Base-by-base conservation (phyloP, 2,329 filamentous ascomycete genomes). In the Fusarium sp. region DNA sequence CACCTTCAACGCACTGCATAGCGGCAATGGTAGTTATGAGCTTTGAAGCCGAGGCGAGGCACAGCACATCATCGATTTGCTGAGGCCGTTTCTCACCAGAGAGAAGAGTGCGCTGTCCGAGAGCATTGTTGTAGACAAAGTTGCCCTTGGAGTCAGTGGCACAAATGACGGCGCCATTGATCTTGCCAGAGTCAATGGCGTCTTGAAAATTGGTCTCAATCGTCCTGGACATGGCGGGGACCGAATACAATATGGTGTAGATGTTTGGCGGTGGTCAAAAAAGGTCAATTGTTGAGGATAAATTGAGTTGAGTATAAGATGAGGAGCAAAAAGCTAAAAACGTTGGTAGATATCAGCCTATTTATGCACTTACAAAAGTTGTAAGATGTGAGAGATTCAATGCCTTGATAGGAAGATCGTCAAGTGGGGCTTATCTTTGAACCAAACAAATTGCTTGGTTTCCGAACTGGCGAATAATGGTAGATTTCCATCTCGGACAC, bases 1-100 rank as follows among this genome's bases (percentile, higher is more conserved):
- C 83, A 7, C 80, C 76, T 32, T 87, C 84, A 2, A 87, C 82
- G 41, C 81, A 79, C 54, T 85, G 82, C n/a, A 88, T 67, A 1
- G 79, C 78, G 3, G 83, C 80, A 47, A 88, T 78, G 2, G 79
- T 78, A 3, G 84, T 79, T 49, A 85, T 59, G 3, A 88, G 71
- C 57, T 81, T 81, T 25, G 74, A 77, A 3, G 71, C 74, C 4
- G 76, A 79, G 3, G 75, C 76, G 0, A 80, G 58, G 42, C 58
- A 77, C 7, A 78, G 45, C 5, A 78, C 68, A 34, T 76, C 72
- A 53, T 79, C 78, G 1, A 76, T 58, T 24, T 71, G 66, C 12
- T 78, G 75, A 0, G 78, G 75, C 0, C 53, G 56, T 38, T 77
- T 78, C 41, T 81, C 75, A 2, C 76, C 76, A 0, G 78, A 78